phyloP scores from a whole-genome alignment of 148 eudicot genomes.

The Talinum fruticosum region DNA sequence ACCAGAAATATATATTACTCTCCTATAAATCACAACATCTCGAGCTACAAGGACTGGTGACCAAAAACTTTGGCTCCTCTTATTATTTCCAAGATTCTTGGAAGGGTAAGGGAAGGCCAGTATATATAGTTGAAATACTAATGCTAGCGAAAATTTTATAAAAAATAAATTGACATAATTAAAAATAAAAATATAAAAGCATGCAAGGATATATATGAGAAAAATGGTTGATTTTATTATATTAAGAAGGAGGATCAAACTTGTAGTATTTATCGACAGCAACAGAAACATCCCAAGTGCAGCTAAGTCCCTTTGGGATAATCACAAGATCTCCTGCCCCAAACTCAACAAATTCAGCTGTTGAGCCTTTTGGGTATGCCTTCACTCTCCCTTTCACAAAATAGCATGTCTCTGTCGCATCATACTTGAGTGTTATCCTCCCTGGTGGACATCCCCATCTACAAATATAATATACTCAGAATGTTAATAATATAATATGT shows the following conservation, averaged over 20 bases:
- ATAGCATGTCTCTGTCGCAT: slow-evolving; percentile 44
- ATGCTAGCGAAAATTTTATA: no score
- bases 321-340: slow-evolving; percentile 50
- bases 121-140: no score
- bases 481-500: background rate
- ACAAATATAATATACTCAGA: background rate
- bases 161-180: background rate
- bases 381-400: slow-evolving; percentile 45
- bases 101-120: background rate
- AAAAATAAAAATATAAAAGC: background rate
- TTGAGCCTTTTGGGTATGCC: slow-evolving; percentile 35
- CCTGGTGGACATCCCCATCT: slow-evolving; percentile 57
- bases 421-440: slow-evolving; percentile 39
- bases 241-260: slow-evolving; percentile 39
- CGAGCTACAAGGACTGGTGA: background rate
- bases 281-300: slow-evolving; percentile 44
- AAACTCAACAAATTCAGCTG: slow-evolving; percentile 33
- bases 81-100: slow-evolving; percentile 15
- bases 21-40: background rate
- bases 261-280: slow-evolving; percentile 46
- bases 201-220: background rate
- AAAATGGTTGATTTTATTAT: background rate
- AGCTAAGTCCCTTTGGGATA: slow-evolving; percentile 41
- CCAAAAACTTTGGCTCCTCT: background rate
- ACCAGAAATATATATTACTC: no score